A percentile compares a stretch with the other conserved stretches of the same genome.
phyloP scores from a whole-genome alignment of 2,329 filamentous ascomycete species.

The Lasiodiplodia sp. region DNA sequence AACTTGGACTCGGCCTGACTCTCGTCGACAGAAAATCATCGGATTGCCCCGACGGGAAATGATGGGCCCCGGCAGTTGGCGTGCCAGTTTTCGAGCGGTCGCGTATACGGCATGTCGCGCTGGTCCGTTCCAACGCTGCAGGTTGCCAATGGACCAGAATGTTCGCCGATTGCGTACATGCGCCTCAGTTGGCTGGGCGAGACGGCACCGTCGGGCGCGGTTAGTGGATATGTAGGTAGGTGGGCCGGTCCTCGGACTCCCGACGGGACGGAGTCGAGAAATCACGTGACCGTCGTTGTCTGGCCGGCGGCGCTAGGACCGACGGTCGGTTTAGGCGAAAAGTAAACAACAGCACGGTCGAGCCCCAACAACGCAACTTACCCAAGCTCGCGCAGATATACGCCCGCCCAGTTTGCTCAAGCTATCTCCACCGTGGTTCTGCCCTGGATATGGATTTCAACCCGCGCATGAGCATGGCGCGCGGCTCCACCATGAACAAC shows the following conservation, averaged over 20 bases:
- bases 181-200: background rate
- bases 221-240: no score
- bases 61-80: background rate
- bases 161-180: background rate
- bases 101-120: background rate
- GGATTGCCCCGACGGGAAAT: background rate
- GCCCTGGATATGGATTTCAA: slow-evolving; percentile 55
- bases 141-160: slow-evolving; percentile 1
- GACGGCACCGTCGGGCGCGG: background rate
- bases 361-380: slow-evolving; percentile 10
- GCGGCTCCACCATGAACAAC: slow-evolving; percentile 49
- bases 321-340: slow-evolving; percentile 8
- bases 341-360: slow-evolving; percentile 19
- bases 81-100: background rate
- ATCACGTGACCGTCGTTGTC: background rate
- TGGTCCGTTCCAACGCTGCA: background rate
- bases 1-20: slow-evolving; percentile 20
- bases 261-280: background rate
- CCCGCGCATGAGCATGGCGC: slow-evolving; percentile 59
- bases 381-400: slow-evolving; percentile 28
- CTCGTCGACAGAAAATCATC: background rate
- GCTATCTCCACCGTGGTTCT: slow-evolving; percentile 22
- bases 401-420: background rate
- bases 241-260: background rate
- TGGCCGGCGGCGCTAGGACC: background rate